Conservation (phyloP, 345 rosid genomes). For the Balakata baccata region DNA sequence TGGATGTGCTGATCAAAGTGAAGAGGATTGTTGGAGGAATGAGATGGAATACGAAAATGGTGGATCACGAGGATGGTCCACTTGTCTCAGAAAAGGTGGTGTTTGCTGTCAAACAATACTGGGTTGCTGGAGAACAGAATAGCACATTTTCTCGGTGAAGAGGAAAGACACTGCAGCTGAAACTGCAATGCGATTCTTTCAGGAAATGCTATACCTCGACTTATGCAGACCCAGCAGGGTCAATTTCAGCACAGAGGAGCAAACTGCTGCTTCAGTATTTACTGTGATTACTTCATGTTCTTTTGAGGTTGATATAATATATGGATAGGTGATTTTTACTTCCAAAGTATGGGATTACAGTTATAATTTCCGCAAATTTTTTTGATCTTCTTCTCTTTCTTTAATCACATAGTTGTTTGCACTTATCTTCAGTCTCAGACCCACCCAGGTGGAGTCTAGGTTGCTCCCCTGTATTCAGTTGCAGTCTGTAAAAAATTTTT, state of each 20-base stretch:
- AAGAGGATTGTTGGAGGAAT: constrained; percentile 24
- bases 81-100: constrained; percentile 27
- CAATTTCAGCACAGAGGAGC: neutral
- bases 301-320: constrained; percentile 1
- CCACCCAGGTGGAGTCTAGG: neutral
- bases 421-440: neutral
- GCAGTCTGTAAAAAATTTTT: constrained; percentile 9
- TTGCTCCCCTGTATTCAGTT: neutral
- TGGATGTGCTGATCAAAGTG: constrained; percentile 24
- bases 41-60: constrained; percentile 36
- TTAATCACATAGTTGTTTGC: neutral
- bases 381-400: no score
- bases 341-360: neutral
- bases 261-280: constrained; percentile 12
- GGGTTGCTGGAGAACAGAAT: constrained; percentile 29
- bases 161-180: neutral
- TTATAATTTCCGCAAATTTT: no score
- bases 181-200: neutral
- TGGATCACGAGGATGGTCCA: constrained; percentile 37
- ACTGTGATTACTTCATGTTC: neutral
- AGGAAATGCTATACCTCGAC: no score
- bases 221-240: neutral
- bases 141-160: constrained; percentile 20
- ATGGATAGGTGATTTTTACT: constrained; percentile 5
- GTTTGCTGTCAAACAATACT: constrained; percentile 33